Conservation (phyloP, 2,329 filamentous ascomycete species). For the Scedosporium dehoogii region DNA sequence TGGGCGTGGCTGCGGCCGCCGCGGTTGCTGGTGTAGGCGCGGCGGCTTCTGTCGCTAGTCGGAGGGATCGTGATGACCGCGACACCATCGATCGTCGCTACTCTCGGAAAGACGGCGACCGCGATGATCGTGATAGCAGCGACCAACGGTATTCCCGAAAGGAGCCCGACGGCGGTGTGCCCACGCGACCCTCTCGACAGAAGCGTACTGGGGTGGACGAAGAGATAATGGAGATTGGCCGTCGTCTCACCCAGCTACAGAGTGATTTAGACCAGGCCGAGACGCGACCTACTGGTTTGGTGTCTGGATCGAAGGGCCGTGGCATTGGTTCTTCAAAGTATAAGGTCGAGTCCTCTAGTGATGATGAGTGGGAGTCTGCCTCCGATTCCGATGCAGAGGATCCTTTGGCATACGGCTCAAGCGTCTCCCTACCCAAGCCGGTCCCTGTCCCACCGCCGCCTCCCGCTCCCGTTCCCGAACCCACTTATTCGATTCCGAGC, state of each 20-base stretch:
- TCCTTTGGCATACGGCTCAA: constrained; percentile 32
- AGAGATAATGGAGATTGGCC: constrained; percentile 46
- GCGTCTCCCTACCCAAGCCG: constrained; percentile 13
- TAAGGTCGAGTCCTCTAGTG: constrained; percentile 24
- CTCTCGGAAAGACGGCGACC: background rate
- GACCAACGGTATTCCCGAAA: background rate
- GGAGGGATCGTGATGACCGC: background rate
- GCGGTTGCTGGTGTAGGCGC: background rate
- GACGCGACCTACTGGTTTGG: constrained; percentile 25
- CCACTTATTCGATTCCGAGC: background rate
- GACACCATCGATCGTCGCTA: background rate
- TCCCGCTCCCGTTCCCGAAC: background rate
- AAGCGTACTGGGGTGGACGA: constrained; percentile 31
- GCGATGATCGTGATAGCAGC: background rate
- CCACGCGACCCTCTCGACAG: background rate
- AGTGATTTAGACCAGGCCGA: constrained; percentile 19
- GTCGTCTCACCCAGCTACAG: constrained; percentile 38
- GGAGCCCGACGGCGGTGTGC: background rate
- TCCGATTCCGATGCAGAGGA: constrained; percentile 30
- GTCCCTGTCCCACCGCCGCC: background rate
- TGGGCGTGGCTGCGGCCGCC: background rate
- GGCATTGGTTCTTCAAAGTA: constrained; percentile 31
- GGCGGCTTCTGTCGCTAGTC: background rate
- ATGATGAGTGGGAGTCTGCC: constrained; percentile 49
- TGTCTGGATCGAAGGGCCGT: constrained; percentile 10